phyloP scores from a whole-genome alignment of 2,329 filamentous ascomycete species.

The Acephala macrosclerotiorum region DNA sequence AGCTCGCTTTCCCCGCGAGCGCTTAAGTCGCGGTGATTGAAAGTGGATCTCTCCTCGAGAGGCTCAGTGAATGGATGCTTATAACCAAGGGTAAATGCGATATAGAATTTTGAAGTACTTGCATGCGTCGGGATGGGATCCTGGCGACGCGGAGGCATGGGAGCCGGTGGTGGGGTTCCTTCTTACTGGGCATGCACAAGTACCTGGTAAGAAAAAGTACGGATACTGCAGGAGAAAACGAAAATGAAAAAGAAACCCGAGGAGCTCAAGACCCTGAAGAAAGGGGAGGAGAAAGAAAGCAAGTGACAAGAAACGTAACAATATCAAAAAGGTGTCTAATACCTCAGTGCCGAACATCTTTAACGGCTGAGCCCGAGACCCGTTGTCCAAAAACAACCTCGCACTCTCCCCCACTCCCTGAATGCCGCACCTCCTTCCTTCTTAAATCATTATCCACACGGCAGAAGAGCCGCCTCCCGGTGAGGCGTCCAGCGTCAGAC shows the following conservation, averaged over 20 bases:
- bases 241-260: too few relatives aligned
- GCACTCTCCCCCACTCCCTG: neutral
- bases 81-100: neutral
- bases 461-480: neutral
- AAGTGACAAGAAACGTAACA: too few relatives aligned
- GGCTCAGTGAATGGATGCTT: neutral
- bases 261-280: too few relatives aligned
- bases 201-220: neutral
- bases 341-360: too few relatives aligned
- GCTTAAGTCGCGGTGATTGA: neutral
- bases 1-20: neutral
- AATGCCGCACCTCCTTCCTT: neutral
- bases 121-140: neutral
- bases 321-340: too few relatives aligned
- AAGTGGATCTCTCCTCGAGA: neutral
- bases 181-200: neutral
- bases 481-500: too few relatives aligned
- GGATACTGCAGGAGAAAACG: too few relatives aligned
- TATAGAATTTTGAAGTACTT: neutral
- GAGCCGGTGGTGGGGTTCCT: neutral
- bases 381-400: too few relatives aligned
- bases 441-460: neutral
- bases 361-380: too few relatives aligned
- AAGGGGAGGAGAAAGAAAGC: too few relatives aligned
- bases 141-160: neutral